Evolutionary conservation across 768 basidiomycete species (phyloP).

Genomic region (Russula sp.): DNA sequence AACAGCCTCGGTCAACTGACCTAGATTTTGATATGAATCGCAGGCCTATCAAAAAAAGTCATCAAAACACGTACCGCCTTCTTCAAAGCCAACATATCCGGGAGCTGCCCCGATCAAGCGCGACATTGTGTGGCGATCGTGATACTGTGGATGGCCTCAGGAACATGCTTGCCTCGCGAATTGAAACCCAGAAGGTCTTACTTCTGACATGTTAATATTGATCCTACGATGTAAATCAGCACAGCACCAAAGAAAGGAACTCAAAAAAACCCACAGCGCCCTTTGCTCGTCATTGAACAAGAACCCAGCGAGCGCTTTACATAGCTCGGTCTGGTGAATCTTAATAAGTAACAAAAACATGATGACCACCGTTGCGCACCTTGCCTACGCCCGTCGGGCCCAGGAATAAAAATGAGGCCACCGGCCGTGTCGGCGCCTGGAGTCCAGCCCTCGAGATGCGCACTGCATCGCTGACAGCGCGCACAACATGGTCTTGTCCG

Average conservation of each 20-base stretch:
- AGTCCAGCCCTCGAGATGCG: conserved; percentile 88
- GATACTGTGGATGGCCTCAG: conserved; percentile 46
- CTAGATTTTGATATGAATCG: conserved; percentile 24
- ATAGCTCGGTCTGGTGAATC: conserved; percentile 65
- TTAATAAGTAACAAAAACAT: background rate
- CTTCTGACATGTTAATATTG: conserved; percentile 92
- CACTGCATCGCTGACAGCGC: conserved; percentile 82
- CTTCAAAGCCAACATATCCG: conserved; percentile 78
- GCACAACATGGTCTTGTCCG: conserved; percentile 86
- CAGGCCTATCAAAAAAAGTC: background rate
- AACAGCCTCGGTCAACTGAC: conserved; percentile 60
- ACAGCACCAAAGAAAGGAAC: background rate
- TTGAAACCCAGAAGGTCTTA: conserved; percentile 16
- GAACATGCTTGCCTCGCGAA: background rate
- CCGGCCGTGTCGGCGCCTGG: conserved; percentile 80
- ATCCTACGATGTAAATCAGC: conserved; percentile 41
- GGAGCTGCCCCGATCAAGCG: conserved; percentile 89
- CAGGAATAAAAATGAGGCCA: conserved; percentile 88
- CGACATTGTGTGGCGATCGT: conserved; percentile 87
- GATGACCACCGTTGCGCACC: conserved; percentile 29
- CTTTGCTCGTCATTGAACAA: conserved; percentile 84
- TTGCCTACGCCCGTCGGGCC: conserved; percentile 88
- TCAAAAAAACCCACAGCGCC: conserved; percentile 51
- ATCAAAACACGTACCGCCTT: conserved; percentile 42
- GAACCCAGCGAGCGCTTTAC: conserved; percentile 83